phyloP scores from a whole-genome alignment of 2,329 filamentous ascomycete genomes.

The Talaromyces sp. region DNA sequence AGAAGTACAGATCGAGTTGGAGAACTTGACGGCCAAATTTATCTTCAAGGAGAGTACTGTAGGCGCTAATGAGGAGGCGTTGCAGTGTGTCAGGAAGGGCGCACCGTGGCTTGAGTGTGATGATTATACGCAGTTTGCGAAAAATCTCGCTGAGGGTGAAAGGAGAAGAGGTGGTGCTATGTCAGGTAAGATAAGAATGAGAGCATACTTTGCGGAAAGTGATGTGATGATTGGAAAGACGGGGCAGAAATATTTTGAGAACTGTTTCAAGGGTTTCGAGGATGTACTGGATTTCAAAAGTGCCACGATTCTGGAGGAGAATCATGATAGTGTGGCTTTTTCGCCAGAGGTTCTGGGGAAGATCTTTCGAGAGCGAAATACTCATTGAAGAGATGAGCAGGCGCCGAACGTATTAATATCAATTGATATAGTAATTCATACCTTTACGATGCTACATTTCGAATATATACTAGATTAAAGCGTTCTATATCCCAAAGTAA shows the following conservation, averaged over 20 bases:
- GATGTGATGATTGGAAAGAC: conserved; percentile 45
- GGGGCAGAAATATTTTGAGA: conserved; percentile 44
- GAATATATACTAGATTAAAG: not conserved
- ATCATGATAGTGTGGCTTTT: conserved; percentile 39
- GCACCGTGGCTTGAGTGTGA: conserved; percentile 34
- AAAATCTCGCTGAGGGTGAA: conserved; percentile 20
- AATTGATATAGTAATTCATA: not conserved
- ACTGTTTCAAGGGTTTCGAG: conserved; percentile 36
- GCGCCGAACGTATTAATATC: not conserved
- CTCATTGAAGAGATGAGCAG: not conserved
- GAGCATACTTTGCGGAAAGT: conserved; percentile 35
- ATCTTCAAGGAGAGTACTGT: conserved; percentile 31
- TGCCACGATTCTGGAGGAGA: conserved; percentile 28
- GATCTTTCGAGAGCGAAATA: not conserved
- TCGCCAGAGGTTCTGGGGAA: conserved; percentile 2
- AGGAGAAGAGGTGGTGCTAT: not conserved
- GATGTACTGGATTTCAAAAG: conserved; percentile 35
- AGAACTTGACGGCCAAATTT: conserved; percentile 16
- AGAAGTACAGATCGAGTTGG: conserved; percentile 21
- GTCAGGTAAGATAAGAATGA: conserved; percentile 25
- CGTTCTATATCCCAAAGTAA: not conserved
- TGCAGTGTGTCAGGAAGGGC: conserved; percentile 36
- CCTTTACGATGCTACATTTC: not conserved
- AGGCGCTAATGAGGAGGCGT: conserved; percentile 39
- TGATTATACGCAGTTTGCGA: conserved; percentile 32